These are phyloP conservation scores for Solanum lycopersicoides DNA, from an alignment of 257 asterid genomes.

Conservation along the genomic window DNA sequence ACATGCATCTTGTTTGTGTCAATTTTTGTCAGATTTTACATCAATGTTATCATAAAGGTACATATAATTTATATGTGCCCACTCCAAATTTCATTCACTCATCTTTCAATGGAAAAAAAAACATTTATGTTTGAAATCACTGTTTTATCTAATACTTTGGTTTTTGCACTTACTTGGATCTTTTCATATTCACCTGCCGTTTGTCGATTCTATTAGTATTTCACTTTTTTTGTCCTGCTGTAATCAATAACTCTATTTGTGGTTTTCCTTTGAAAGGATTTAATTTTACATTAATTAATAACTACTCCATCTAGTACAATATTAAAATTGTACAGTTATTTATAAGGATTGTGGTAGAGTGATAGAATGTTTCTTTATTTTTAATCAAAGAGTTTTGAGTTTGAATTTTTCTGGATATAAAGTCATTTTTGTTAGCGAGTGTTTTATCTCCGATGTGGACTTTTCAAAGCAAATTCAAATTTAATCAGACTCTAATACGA, in stretches of 20 bases:
- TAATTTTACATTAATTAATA: too few species aligned
- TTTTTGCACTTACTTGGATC: background rate
- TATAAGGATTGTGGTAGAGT: background rate
- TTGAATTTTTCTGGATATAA: fast-evolving
- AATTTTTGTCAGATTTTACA: background rate
- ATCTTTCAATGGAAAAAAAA: background rate
- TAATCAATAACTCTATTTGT: background rate
- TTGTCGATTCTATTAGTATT: background rate
- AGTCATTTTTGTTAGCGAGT: background rate
- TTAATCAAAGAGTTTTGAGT: too few species aligned
- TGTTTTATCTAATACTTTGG: background rate
- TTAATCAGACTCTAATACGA: too few species aligned
- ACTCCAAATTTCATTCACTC: background rate
- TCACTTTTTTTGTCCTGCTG: background rate
- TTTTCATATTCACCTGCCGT: background rate
- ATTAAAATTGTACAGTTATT: too few species aligned
- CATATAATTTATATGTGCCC: background rate
- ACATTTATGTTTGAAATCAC: background rate
- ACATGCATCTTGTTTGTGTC: background rate
- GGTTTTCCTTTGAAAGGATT: background rate
- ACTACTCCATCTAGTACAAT: background rate
- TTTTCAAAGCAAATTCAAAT: too few species aligned
- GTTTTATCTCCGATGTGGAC: background rate
- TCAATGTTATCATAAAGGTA: background rate
- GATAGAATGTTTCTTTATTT: background rate